Conservation (phyloP, 1,284 basidiomycete genomes). For the Naganishia liquefaciens region DNA sequence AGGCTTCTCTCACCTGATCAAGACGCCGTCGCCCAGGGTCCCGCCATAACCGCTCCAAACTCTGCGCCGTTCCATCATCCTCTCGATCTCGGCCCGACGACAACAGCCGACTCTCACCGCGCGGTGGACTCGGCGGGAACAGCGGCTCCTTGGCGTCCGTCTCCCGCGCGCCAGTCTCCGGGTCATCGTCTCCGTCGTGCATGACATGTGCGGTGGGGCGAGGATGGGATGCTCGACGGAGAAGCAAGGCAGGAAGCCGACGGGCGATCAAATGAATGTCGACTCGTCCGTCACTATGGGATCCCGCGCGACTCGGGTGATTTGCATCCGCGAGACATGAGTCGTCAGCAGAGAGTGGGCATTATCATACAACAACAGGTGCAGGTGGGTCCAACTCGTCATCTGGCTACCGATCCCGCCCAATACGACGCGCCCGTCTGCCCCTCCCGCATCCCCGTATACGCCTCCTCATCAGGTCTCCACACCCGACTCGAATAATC, state of each 20-base stretch:
- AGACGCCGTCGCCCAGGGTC: not conserved
- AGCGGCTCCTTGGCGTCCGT: conserved; percentile 10
- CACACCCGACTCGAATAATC: conserved; percentile 49
- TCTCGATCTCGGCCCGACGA: not conserved
- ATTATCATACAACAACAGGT: not conserved
- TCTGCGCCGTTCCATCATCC: not conserved
- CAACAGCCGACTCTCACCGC: not conserved
- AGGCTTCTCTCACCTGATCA: conserved; percentile 18
- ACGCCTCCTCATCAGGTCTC: conserved; percentile 38
- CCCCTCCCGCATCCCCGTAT: not conserved
- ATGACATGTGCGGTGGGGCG: not conserved
- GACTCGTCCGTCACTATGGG: no score
- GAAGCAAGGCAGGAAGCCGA: not conserved
- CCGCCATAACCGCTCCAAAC: no score
- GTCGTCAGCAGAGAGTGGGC: not conserved
- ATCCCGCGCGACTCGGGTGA: no score
- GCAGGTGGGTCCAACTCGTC: not conserved
- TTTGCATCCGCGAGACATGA: conserved; percentile 16
- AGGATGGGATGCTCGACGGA: not conserved
- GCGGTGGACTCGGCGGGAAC: conserved; percentile 25
- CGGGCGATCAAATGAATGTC: not conserved
- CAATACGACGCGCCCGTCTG: conserved; percentile 12
- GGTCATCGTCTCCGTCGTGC: not conserved
- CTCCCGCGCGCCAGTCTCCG: not conserved
- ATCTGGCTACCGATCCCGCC: conserved; percentile 11